Evolutionary conservation across 441 rosid genomes (phyloP), one percentile per base, ranked within the genome.

Genomic region (Pelargonium citronellum): DNA sequence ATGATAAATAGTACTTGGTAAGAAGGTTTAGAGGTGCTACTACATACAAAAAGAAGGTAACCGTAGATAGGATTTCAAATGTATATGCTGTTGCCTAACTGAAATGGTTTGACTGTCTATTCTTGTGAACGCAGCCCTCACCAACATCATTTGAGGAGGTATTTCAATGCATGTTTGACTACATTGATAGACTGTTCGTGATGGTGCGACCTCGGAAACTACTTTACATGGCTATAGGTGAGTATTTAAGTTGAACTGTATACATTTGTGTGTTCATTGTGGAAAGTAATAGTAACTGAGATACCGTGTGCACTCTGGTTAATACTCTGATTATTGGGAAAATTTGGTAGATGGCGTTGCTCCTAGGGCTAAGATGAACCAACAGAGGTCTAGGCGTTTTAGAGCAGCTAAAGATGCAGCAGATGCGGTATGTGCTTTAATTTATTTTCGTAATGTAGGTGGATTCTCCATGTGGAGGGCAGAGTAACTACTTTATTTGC

Each of bases 361-460:
- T 20, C 98, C 96, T 34, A 84, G 98, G 75, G 98, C 96, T 12
- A 90, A 92, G 79, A 92, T 92, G 95, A 92, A 92, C 75, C 96
- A 92, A 77, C 98, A 92, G 74, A 84, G 95, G 8, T 87, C 98
- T 51, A 86, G 95, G 85, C 90, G 96, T 55, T 92, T 92, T 76
- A 83, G 96, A 80, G 87, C 98, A 62, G 95, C 96, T 55, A 87
- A 90, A 78, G 98, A 92, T 84, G 93, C 96, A 65, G 79, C 83
- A 16, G 96, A 90, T 44, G 91, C 85, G 80, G 98, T 92, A 82
- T 73, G 89, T 80, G 41, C 62, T 66, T 71, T 60, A 34, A 4
- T 10, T 60, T 60, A 19, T 34, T 34, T 71, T 68, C 22, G 64
- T 16, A 67, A 71, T 43, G 13, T 69, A 2, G 37, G 39, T 34